These are phyloP conservation scores for Pholiota adiposa DNA, from an alignment of 1,284 basidiomycete species.

Conservation along the genomic window DNA sequence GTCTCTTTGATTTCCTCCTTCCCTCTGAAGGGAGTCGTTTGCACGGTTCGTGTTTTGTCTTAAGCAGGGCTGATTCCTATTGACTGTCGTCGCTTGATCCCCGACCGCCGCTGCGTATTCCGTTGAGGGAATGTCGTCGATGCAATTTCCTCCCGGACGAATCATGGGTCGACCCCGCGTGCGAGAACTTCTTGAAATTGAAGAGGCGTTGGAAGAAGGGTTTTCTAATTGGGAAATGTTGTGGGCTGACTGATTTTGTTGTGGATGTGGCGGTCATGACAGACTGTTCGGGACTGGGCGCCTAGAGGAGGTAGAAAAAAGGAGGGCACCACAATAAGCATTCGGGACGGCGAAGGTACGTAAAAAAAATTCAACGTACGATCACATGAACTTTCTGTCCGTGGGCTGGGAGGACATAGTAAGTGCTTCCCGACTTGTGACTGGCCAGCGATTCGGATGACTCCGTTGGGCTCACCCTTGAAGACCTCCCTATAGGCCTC, in stretches of 20 bases:
- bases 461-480: slow-evolving; percentile 17
- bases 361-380: slow-evolving; percentile 47
- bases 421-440: slow-evolving; percentile 65
- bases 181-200: slow-evolving; percentile 45
- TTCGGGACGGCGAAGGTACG: slow-evolving; percentile 1
- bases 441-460: slow-evolving; percentile 44
- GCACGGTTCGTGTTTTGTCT: not conserved
- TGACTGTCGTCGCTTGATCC: slow-evolving; percentile 6
- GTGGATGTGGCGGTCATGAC: slow-evolving; percentile 54
- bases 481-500: slow-evolving; percentile 30
- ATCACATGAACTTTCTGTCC: slow-evolving; percentile 74
- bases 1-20: not conserved
- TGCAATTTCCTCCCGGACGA: slow-evolving; percentile 39
- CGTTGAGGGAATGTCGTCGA: slow-evolving; percentile 44
- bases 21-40: not conserved
- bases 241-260: slow-evolving; percentile 50
- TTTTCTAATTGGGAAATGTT: slow-evolving; percentile 42
- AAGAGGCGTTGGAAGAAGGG: slow-evolving; percentile 55
- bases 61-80: not conserved
- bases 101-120: slow-evolving; percentile 23
- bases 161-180: slow-evolving; percentile 39
- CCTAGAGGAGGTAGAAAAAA: slow-evolving; percentile 28
- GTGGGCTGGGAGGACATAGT: slow-evolving; percentile 68
- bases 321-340: not conserved
- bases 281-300: slow-evolving; percentile 50